Base-by-base conservation (phyloP, 208 protist species). In the Lotmaria passim region DNA sequence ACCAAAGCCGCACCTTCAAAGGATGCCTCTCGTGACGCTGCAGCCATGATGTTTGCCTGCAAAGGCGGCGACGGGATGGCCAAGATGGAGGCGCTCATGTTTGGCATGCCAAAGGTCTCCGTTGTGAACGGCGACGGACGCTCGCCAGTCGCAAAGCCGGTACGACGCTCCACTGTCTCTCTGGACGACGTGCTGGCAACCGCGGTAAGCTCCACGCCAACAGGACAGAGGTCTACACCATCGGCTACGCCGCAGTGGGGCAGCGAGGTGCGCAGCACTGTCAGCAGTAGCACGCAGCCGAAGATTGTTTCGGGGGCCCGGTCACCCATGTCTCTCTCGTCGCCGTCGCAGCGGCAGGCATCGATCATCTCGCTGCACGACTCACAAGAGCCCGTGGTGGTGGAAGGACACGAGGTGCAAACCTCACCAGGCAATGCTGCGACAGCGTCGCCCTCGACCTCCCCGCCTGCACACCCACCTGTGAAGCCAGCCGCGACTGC, bases 31-130 rank as follows among this genome's bases (percentile, higher is more conserved):
- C 30, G 14, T 30, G 41, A 21, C 30, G 46, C 31, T 4, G 28
- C 44, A 6, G 36, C 50, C 14, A 31, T 48, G 5, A 55, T 81
- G n/a, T n/a, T n/a, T 41, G 28, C 46, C 19, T 11, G 33, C 10
- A 60, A 64, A n/a, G 85, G 89, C 12, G 89, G 89, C 26, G 64
- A 94, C 64, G 89, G 89, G 8, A 59, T 94, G 21, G 74, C 57
- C 14, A 94, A 94, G 73, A 94, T 94, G 89, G 65, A 62, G 0
- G 69, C 75, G 14, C 76, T 94, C 36, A 55, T 68, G 8, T 94
- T 83, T 64, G 82, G 76, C 17, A 72, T 39, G 21, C 69, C 71
- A 4, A 36, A 48, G 14, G 80, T 87, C 0, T 41, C 63, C 17
- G 34, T 87, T 17, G 39, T 69, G 1, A 24, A 69, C 34, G 70